Base-by-base conservation (phyloP, 805 yeast species). In the Yamadazyma takamatsuzukensis region DNA sequence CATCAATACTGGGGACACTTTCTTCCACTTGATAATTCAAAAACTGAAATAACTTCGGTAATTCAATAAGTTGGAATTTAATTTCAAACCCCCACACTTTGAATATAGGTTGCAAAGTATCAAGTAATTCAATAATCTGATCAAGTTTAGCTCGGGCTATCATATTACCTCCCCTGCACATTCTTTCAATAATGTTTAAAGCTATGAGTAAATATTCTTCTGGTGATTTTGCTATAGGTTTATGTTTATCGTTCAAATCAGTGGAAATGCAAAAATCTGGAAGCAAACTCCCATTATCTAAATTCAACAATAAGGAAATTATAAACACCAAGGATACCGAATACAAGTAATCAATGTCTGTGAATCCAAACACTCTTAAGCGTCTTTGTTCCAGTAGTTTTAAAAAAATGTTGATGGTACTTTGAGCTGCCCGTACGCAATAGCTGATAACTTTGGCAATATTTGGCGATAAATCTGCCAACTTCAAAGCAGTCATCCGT, bases 311-410 rank as follows among this genome's bases (percentile, higher is more conserved):
- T 21, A 51, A 18, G 13, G 51, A 45, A 10, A 54, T 52, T 6
- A 53, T 34, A 15, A 52, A 47, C 4, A 49, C 36, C 19, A 53
- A 37, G 9, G 53, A 40, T 4, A 45, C 35, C n/a, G 50, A 36
- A 27, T 44, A 48, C 8, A 56, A 32, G 29, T 39, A 52, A 37
- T 56, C 61, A 16, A 54, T 39, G 19, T 56, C 61, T 0, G 58
- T 47, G 27, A 51, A 50, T 3, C 57, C 60, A 41, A 50, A 54
- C 2, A 39, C 36, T 18, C 54, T 32, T n/a, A 53, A n/a, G 4
- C 40, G 29, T 11, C 34, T 29, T 16, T 44, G 46, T 16, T 44
- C 46, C 34, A 45, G 44, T 13, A 52, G 30, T 11, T 52, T 41
- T 23, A 44, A 42, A 33, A 52, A 54, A 5, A 54, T 48, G 23